Evolutionary conservation across 805 yeast genomes (phyloP).

Genomic region (Metschnikowia lachancei): DNA sequence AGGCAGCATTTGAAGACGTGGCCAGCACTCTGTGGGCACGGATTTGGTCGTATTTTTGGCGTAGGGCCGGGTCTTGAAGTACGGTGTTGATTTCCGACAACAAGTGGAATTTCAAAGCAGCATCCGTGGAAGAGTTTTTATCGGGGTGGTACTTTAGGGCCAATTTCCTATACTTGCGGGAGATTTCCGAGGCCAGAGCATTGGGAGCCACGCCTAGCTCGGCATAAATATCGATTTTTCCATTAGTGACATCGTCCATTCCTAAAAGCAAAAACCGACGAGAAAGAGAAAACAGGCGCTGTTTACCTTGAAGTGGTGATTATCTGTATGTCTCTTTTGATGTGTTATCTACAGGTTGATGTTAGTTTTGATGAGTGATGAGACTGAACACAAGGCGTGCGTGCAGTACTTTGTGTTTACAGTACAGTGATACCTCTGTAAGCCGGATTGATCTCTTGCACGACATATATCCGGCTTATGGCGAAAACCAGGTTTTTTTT

Average conservation of each 20-base stretch:
- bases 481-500: too few relatives aligned
- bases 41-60: constrained; percentile 32
- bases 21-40: constrained; percentile 11
- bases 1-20: constrained; percentile 1
- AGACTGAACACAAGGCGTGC: too few relatives aligned
- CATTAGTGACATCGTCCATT: constrained; percentile 20
- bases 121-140: constrained; percentile 31
- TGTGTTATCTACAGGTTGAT: too few relatives aligned
- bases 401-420: too few relatives aligned
- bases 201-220: constrained; percentile 40
- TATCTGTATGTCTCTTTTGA: too few relatives aligned
- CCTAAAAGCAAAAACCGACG: not conserved
- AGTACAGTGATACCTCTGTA: too few relatives aligned
- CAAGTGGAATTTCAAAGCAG: constrained; percentile 29
- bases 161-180: constrained; percentile 30
- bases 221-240: constrained; percentile 37
- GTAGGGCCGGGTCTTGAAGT: constrained; percentile 25
- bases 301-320: too few relatives aligned
- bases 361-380: too few relatives aligned
- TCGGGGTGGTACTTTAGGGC: constrained; percentile 44
- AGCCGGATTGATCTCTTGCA: too few relatives aligned
- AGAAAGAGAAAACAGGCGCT: too few relatives aligned
- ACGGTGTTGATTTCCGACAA: constrained; percentile 33
- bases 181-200: constrained; percentile 26
- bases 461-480: too few relatives aligned